These are phyloP conservation scores for Erysiphe pulchra DNA, from an alignment of 2,329 filamentous ascomycete genomes.

Conservation along the genomic window DNA sequence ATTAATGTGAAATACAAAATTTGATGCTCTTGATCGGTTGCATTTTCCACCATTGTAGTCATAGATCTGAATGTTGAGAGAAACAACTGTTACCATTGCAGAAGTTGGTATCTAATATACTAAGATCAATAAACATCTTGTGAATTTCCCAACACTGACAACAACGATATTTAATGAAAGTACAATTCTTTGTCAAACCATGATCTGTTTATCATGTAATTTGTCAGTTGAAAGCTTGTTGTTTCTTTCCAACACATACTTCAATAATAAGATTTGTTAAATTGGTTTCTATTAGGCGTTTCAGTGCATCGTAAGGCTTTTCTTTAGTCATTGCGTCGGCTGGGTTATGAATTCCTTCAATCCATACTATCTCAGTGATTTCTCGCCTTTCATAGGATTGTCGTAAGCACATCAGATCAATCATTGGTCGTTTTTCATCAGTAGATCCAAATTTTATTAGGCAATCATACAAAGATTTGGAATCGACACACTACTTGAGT, in stretches of 20 bases:
- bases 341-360: background rate
- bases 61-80: no score
- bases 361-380: background rate
- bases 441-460: background rate
- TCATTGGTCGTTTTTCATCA: background rate
- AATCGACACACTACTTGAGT: background rate
- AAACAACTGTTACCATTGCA: no score
- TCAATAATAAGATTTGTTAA: background rate
- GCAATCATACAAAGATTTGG: background rate
- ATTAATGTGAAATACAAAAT: no score
- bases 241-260: background rate
- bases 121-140: background rate
- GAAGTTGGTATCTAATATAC: no score
- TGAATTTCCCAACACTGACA: background rate
- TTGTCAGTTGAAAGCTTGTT: background rate
- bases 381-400: background rate
- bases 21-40: no score
- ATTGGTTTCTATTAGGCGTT: background rate
- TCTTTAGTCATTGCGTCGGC: slow-evolving; percentile 1
- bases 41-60: no score
- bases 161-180: no score
- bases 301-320: background rate
- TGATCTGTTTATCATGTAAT: background rate
- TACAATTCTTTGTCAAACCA: no score
- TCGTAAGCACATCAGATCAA: background rate